Conservation (phyloP, 805 yeast genomes). For the Hanseniaspora mollemarum region DNA sequence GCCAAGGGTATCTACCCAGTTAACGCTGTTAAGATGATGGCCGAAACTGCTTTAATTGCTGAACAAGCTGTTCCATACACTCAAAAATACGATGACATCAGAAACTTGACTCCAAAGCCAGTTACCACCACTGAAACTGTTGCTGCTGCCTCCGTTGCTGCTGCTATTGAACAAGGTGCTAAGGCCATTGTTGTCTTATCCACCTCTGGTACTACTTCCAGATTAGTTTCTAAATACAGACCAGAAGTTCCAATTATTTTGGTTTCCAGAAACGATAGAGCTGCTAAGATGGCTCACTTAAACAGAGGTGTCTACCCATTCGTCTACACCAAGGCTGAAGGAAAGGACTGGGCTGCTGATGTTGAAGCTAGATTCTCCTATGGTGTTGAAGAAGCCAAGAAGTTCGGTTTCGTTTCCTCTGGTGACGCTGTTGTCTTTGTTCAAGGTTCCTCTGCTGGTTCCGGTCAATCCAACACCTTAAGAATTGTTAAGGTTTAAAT, state of each 20-base stretch:
- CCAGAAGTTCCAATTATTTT: conserved; percentile 94
- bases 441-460: conserved; percentile 98
- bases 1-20: conserved; percentile 98
- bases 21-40: conserved; percentile 98
- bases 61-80: conserved; percentile 92
- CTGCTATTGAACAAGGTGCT: conserved; percentile 91
- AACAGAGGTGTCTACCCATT: conserved; percentile 99
- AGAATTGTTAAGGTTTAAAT: conserved; percentile 70
- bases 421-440: conserved; percentile 88
- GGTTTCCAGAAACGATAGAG: conserved; percentile 89
- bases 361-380: conserved; percentile 88
- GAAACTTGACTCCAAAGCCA: conserved; percentile 76
- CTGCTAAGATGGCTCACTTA: conserved; percentile 92
- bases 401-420: conserved; percentile 69
- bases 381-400: conserved; percentile 84
- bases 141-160: conserved; percentile 93
- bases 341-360: conserved; percentile 86
- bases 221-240: conserved; percentile 94
- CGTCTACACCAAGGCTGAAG: conserved; percentile 50
- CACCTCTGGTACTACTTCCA: conserved; percentile 89
- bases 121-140: conserved; percentile 91
- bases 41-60: conserved; percentile 89
- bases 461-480: conserved; percentile 97
- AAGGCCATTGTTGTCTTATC: conserved; percentile 94
- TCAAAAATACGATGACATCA: conserved; percentile 73